Evolutionary conservation across 2,329 filamentous ascomycete genomes (phyloP).

Genomic region (Verticillium nonalfalfae): DNA sequence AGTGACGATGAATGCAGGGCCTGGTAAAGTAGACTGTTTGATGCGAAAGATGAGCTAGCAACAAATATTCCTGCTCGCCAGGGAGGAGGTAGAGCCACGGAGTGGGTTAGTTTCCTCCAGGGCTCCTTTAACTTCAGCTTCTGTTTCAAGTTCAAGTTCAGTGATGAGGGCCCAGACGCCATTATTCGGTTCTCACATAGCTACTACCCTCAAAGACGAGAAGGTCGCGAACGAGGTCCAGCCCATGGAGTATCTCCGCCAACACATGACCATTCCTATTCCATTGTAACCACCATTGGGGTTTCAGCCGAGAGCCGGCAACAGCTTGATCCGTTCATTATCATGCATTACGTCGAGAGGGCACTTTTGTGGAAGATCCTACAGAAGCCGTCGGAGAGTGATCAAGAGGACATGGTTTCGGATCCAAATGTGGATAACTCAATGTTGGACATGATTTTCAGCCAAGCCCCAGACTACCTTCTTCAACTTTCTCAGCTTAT

Average conservation of each 20-base stretch:
- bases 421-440: constrained; percentile 14
- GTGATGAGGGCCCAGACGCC: constrained; percentile 12
- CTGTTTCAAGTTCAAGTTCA: constrained; percentile 14
- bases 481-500: constrained; percentile 21
- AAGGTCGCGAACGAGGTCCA: constrained; percentile 23
- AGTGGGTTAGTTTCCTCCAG: neutral
- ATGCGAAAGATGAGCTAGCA: constrained; percentile 12
- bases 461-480: constrained; percentile 17
- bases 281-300: constrained; percentile 19
- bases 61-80: neutral
- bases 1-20: constrained; percentile 15
- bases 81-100: neutral
- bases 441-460: constrained; percentile 14
- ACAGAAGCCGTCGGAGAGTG: constrained; percentile 15
- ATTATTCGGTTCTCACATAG: constrained; percentile 19
- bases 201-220: constrained; percentile 16
- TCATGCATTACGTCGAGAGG: constrained; percentile 24
- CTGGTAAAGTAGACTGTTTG: constrained; percentile 12
- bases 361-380: constrained; percentile 14
- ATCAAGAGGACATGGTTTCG: constrained; percentile 13
- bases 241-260: constrained; percentile 18
- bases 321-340: constrained; percentile 23
- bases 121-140: constrained; percentile 22
- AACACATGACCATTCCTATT: constrained; percentile 23
- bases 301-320: constrained; percentile 20